Conservation (phyloP, 768 basidiomycete genomes). For the Russula sp. region DNA sequence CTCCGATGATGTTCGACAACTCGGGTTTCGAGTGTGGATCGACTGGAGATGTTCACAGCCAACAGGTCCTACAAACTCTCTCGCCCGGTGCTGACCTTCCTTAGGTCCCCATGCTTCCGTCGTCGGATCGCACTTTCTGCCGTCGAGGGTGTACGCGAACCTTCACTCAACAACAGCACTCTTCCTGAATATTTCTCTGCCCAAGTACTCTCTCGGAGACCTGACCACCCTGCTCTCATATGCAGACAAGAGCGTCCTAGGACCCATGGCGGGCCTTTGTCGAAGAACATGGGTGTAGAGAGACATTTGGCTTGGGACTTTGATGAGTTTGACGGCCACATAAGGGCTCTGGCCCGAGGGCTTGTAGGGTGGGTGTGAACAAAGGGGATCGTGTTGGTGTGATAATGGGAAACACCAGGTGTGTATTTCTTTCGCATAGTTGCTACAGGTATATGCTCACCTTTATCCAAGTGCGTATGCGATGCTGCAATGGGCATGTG, state of each 20-base stretch:
- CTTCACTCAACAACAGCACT: conserved; percentile 55
- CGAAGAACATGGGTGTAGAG: conserved; percentile 47
- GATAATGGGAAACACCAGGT: conserved; percentile 87
- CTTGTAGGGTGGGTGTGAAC: conserved; percentile 63
- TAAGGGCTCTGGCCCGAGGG: conserved; percentile 66
- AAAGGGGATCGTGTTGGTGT: conserved; percentile 78
- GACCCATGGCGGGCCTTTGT: conserved; percentile 58
- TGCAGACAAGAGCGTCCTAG: conserved; percentile 57
- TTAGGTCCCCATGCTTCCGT: not conserved
- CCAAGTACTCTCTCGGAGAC: conserved; percentile 51
- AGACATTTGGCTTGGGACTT: conserved; percentile 72
- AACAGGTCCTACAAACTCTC: not conserved
- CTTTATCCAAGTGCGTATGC: conserved; percentile 61
- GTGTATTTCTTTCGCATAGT: conserved; percentile 16
- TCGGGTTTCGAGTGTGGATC: not conserved
- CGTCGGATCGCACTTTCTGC: conserved; percentile 45
- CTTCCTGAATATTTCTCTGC: conserved; percentile 59
- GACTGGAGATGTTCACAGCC: not conserved
- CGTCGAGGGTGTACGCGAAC: conserved; percentile 55
- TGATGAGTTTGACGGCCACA: conserved; percentile 62
- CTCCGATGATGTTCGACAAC: too few species aligned
- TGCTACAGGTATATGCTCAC: not conserved
- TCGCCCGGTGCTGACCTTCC: not conserved
- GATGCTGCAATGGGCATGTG: conserved; percentile 80
- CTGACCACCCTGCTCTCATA: conserved; percentile 57